Evolutionary conservation across 2,329 filamentous ascomycete species (phyloP).

Genomic region (Lasiodiplodia gonubiensis): DNA sequence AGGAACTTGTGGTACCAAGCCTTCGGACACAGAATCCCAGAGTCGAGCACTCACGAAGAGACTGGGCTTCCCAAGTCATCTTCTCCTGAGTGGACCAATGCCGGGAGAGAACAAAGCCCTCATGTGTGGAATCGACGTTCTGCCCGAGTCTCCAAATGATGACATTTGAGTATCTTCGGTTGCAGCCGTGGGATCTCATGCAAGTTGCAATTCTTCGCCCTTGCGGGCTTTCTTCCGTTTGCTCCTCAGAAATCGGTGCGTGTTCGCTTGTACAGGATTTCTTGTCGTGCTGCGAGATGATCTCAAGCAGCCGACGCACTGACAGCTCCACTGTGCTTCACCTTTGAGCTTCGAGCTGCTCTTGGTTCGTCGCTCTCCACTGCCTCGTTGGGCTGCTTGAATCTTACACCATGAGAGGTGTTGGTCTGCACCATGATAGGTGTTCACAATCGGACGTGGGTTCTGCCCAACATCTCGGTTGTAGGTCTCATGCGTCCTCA

Average conservation of each 20-base stretch:
- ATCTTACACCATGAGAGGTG: background rate
- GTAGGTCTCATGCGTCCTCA: no score
- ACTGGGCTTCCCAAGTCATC: background rate
- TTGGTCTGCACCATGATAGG: no score
- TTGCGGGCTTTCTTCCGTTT: background rate
- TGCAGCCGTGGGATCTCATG: background rate
- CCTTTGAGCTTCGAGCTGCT: background rate
- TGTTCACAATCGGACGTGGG: background rate
- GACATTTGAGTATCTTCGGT: background rate
- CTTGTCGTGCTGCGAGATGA: background rate
- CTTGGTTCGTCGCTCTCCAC: background rate
- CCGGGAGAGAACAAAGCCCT: background rate
- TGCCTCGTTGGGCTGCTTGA: background rate
- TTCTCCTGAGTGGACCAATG: background rate
- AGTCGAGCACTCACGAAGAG: background rate
- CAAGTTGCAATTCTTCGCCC: background rate
- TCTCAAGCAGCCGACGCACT: background rate
- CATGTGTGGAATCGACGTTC: background rate
- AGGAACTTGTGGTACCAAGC: background rate
- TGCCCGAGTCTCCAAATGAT: background rate
- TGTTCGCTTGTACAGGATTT: constrained; percentile 1
- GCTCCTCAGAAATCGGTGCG: background rate
- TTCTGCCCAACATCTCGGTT: no score
- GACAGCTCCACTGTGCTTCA: constrained; percentile 7
- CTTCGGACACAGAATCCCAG: background rate